A percentile compares a stretch with the other conserved stretches of the same genome.
These are phyloP conservation scores for Fusarium redolens DNA, from an alignment of 2,329 filamentous ascomycete species.

Conservation along the genomic window DNA sequence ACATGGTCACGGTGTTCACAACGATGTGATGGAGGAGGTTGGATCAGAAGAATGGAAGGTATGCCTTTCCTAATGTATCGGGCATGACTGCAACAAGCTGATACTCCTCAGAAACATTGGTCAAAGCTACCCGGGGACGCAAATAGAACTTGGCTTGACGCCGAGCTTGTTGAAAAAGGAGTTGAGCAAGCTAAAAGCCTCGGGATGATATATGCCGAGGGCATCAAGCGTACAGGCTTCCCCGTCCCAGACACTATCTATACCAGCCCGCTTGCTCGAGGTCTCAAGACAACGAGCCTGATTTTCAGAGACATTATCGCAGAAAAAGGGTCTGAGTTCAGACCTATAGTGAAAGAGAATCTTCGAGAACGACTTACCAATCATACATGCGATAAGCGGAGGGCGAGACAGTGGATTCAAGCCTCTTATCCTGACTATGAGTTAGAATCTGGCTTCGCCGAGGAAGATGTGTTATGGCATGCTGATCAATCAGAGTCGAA, in stretches of 20 bases:
- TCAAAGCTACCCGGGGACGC: background rate
- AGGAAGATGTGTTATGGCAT: background rate
- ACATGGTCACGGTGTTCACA: background rate
- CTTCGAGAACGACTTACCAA: background rate
- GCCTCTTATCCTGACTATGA: background rate
- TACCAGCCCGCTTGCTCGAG: background rate
- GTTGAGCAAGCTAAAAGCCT: background rate
- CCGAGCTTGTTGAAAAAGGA: background rate
- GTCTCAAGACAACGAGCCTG: background rate
- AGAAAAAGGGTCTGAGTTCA: background rate
- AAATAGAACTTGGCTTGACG: background rate
- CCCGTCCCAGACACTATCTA: background rate
- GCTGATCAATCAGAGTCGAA: background rate
- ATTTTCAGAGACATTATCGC: background rate
- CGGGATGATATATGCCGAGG: background rate
- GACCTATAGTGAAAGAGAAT: background rate
- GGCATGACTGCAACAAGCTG: background rate
- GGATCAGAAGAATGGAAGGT: background rate
- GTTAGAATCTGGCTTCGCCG: background rate
- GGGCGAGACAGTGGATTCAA: background rate
- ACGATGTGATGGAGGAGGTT: background rate
- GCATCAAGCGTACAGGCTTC: background rate
- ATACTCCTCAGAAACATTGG: background rate
- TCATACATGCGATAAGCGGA: background rate
- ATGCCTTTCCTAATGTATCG: background rate